Percentiles rank a stretch among this genome's conserved stretches.
These are phyloP conservation scores for Alternaria infectoria DNA, from an alignment of 2,329 filamentous ascomycete genomes.

Conservation along the genomic window DNA sequence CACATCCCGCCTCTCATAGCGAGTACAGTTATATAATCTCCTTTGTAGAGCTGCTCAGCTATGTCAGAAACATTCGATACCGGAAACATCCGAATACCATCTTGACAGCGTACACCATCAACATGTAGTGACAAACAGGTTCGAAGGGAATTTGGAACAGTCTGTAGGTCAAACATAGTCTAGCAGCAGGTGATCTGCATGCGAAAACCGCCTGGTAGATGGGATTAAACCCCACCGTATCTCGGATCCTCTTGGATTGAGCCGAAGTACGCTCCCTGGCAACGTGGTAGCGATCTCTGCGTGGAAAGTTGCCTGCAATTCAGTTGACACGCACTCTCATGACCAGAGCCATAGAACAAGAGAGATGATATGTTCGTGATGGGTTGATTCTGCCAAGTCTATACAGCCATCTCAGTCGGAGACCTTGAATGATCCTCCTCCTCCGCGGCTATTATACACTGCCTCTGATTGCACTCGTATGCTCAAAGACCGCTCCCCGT, in stretches of 20 bases:
- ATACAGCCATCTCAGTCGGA: conserved; percentile 38
- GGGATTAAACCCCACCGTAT: background rate
- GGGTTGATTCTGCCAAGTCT: conserved; percentile 34
- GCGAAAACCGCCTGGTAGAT: background rate
- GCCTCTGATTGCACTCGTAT: conserved; percentile 30
- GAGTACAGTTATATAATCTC: background rate
- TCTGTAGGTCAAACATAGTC: background rate
- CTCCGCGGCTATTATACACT: conserved; percentile 47
- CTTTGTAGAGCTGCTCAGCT: background rate
- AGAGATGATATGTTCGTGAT: conserved; percentile 3
- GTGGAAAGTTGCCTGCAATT: background rate
- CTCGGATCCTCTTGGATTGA: background rate
- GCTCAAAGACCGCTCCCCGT: conserved; percentile 15
- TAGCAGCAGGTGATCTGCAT: background rate
- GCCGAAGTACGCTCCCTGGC: background rate
- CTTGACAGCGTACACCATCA: background rate
- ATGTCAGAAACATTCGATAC: background rate
- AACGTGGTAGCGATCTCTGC: background rate
- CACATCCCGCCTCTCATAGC: background rate
- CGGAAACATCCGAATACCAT: background rate
- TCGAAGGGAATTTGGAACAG: background rate
- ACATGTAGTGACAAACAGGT: background rate
- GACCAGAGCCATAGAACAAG: background rate
- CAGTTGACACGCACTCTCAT: background rate
- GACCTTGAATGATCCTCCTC: conserved; percentile 16